A percentile compares a stretch with the other conserved stretches of the same genome.
Conservation (phyloP, 2,329 filamentous ascomycete species). For the Coniochaeta hoffmannii region DNA sequence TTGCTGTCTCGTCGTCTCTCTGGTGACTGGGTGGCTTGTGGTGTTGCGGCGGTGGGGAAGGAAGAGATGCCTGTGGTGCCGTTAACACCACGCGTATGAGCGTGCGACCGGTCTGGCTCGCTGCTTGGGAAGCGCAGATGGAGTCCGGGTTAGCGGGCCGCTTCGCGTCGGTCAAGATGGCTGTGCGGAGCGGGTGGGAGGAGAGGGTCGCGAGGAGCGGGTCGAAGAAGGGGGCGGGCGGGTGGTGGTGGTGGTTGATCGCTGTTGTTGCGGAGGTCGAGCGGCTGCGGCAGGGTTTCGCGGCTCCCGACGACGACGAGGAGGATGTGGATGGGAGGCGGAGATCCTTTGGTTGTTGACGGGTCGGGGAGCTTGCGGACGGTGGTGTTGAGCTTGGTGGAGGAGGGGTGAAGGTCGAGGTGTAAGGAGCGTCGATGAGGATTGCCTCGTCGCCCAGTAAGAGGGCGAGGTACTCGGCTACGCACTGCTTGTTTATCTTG, state of each 20-base stretch:
- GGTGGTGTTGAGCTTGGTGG: constrained; percentile 9
- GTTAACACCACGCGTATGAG: constrained; percentile 20
- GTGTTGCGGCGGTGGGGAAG: neutral
- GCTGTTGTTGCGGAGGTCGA: constrained; percentile 15
- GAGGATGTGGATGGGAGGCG: neutral
- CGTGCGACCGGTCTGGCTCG: constrained; percentile 14
- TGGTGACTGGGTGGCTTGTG: too few relatives aligned
- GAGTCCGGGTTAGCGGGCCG: neutral
- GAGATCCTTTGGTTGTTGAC: neutral
- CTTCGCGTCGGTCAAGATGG: neutral
- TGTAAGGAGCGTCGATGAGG: constrained; percentile 12
- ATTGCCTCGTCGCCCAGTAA: constrained; percentile 21
- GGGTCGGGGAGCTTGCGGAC: neutral
- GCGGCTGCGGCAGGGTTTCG: constrained; percentile 13
- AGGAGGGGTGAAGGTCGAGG: neutral
- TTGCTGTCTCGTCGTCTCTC: too few relatives aligned
- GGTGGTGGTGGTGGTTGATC: constrained; percentile 16
- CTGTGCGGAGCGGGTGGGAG: neutral
- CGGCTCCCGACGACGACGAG: constrained; percentile 8
- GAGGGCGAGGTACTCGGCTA: constrained; percentile 22
- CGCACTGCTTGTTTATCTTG: constrained; percentile 23
- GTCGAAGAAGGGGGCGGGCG: neutral
- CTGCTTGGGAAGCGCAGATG: neutral
- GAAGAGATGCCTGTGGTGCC: neutral
- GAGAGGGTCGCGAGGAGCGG: neutral